These are phyloP conservation scores for Colletotrichum sojae DNA, from an alignment of 2,329 filamentous ascomycete species.

Conservation along the genomic window DNA sequence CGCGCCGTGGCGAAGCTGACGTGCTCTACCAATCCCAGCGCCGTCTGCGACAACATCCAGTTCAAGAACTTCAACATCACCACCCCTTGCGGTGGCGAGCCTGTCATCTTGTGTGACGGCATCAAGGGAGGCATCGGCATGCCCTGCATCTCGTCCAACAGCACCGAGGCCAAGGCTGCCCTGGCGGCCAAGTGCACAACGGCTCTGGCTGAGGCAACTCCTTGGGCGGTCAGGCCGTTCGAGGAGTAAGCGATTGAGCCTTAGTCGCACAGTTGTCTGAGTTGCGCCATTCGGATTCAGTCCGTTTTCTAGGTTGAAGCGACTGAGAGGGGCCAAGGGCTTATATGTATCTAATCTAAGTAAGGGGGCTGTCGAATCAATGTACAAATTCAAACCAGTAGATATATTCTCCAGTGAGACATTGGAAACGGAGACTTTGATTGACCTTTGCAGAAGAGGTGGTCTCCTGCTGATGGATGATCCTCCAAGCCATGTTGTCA, in stretches of 20 bases:
- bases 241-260: background rate
- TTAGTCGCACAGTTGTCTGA: no score
- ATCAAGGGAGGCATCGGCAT: slow-evolving; percentile 54
- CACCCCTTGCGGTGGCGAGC: slow-evolving; percentile 61
- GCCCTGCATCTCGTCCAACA: slow-evolving; percentile 53
- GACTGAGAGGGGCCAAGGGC: no score
- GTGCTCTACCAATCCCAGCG: slow-evolving; percentile 65
- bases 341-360: no score
- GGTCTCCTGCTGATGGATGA: no score
- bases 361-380: no score
- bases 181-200: slow-evolving; percentile 50
- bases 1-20: slow-evolving; percentile 66
- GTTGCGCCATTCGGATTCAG: no score
- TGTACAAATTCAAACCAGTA: no score
- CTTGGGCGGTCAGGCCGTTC: slow-evolving; percentile 36
- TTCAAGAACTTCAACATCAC: slow-evolving; percentile 68
- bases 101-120: slow-evolving; percentile 67
- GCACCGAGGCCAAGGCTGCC: slow-evolving; percentile 50
- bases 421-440: no score
- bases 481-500: no score
- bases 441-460: no score
- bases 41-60: slow-evolving; percentile 67
- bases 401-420: no score
- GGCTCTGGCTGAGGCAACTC: slow-evolving; percentile 48
- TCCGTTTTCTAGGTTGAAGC: no score